Evolutionary conservation across 306 rosid species (phyloP).

Genomic region (Luffa aegyptiaca): DNA sequence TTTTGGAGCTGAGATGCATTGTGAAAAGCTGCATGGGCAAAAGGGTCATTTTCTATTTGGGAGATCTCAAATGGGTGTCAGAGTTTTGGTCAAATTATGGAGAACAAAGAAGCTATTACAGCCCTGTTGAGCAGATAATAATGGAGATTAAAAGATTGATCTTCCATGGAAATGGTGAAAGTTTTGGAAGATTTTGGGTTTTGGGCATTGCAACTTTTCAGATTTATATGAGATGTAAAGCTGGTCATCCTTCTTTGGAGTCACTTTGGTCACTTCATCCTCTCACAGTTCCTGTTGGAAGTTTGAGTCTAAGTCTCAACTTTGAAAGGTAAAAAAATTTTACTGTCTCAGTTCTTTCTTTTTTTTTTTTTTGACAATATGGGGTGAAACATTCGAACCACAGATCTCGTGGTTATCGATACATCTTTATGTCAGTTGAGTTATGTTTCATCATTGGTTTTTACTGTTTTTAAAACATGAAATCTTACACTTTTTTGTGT

Average conservation of each 20-base stretch:
- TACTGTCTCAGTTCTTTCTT: background rate
- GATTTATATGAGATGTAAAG: slow-evolving; percentile 55
- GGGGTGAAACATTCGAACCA: too few relatives aligned
- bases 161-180: slow-evolving; percentile 30
- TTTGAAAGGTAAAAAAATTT: slow-evolving; percentile 43
- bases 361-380: too few relatives aligned
- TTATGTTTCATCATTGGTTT: background rate
- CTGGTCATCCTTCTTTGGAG: slow-evolving; percentile 61
- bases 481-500: background rate
- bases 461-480: background rate
- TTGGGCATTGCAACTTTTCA: slow-evolving; percentile 66
- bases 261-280: slow-evolving; percentile 82
- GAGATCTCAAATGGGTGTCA: slow-evolving; percentile 68
- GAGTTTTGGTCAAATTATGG: slow-evolving; percentile 62
- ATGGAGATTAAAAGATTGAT: slow-evolving; percentile 65
- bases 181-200: slow-evolving; percentile 42
- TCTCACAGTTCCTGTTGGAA: slow-evolving; percentile 55
- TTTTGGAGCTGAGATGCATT: slow-evolving; percentile 51
- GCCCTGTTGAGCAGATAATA: slow-evolving; percentile 48
- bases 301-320: slow-evolving; percentile 61
- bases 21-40: slow-evolving; percentile 54
- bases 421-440: too few relatives aligned
- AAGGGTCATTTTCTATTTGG: slow-evolving; percentile 68
- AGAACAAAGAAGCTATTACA: slow-evolving; percentile 31
- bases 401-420: too few relatives aligned